Evolutionary conservation across 2,329 filamentous ascomycete genomes (phyloP), one percentile per base, ranked within the genome.

Genomic region (Acrodontium crateriforme): DNA sequence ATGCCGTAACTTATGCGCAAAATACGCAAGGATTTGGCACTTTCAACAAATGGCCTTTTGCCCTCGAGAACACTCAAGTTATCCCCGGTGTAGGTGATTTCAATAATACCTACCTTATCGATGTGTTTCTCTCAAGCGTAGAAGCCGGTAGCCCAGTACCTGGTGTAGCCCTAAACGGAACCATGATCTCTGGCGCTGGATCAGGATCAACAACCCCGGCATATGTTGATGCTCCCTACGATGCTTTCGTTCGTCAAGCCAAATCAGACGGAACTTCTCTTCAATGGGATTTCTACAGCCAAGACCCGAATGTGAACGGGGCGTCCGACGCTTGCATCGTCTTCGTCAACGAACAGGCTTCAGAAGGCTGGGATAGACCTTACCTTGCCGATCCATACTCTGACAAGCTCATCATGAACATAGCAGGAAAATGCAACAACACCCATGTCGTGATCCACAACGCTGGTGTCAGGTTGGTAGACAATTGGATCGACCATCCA

Each of bases 391-490:
- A 47, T 24, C 30, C 35, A 18, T 44, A 36, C 25, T 40, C 42
- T 11, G 46, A 50, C 27, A 40, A 28, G 2, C 38, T 51, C 2
- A 40, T 51, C 18, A 39, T 19, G 3, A 47, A 47, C 29, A 41
- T 50, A 25, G 47, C 47, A 4, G 32, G 34, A 4, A 31, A 46
- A 28, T 49, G 46, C 36, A 35, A 27, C 31, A 47, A 49, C 36
- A 50, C 46, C 14, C 44, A 48, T 13, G 46, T 49, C 15, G 27
- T 46, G 3, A 45, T 48, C 31, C 47, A 50, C 39, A 48, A 47
- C 32, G 44, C 45, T 22, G 45, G 45, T 11, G 34, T 45, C 18
- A 34, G 45, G 9, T 36, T 45, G 10, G 44, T 50, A 5, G 45
- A 50, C 25, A 29, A 34, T 25, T 50, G 40, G 40, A 39, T 44